Base-by-base conservation (phyloP, 2,329 filamentous ascomycete species). In the Trichoderma gracile region DNA sequence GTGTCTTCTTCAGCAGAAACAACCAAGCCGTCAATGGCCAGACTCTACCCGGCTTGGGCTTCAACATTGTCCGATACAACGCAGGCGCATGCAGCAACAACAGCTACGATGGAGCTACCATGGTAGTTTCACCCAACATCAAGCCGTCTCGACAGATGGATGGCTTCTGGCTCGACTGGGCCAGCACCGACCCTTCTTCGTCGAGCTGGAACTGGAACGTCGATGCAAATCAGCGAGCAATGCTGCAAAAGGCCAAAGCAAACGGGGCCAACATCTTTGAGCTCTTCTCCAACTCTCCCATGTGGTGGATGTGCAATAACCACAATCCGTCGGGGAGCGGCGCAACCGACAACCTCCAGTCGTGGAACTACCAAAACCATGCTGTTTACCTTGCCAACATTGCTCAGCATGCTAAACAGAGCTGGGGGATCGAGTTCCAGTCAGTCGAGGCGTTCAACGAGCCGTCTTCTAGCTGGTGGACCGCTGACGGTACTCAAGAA, bases 401-500 rank as follows among this genome's bases (percentile, higher is more conserved):
- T 60, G 57, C 57, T 12, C 57, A 60, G 8, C 33, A 60, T 30
- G 57, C 57, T 19, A 27, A 50, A 15, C 57, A 60, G 25, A 60
- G 38, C 7, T 60, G 57, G 57, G 57, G 57, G 2, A 43, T 60
- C 23, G 17, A 42, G 21, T 60, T 60, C 21, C 57, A 60, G 17
- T 60, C 57, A 15, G 46, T 60, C 57, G 57, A 60, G 46, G 57
- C 57, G 10, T 60, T 60, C 15, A 60, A 60, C 19, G 57, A 60
- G 21, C 57, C 57, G 9, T 50, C 46, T 27, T 60, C 57, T 10
- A 12, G 30, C 17, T 60, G 57, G 57, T 38, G 57, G 27, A 47
- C 33, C 9, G 42, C 46, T 60, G 42, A 21, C 3, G 57, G 57
- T 25, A 60, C 57, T 19, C 57, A 60, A n/a, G 57, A 60, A 8